Conservation (phyloP, 2,329 filamentous ascomycete species). For the Verticillium albo-atrum region DNA sequence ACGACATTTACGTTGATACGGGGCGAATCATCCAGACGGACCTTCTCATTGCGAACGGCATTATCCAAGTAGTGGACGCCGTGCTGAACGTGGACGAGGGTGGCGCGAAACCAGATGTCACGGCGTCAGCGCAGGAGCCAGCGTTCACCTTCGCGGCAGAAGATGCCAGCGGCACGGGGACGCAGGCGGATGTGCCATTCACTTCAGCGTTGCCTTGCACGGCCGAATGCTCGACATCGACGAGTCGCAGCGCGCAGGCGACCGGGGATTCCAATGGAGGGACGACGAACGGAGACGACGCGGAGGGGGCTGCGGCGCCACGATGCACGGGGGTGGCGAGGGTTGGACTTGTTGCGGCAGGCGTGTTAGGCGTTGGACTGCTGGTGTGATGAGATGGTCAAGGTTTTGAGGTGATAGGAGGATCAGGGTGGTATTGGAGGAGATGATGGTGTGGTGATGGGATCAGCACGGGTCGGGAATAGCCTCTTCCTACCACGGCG, state of each 20-base stretch:
- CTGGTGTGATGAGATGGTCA: neutral
- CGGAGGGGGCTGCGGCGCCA: slow-evolving; percentile 6
- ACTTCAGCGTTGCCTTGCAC: slow-evolving; percentile 38
- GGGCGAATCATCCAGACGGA: slow-evolving; percentile 47
- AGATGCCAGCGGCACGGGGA: slow-evolving; percentile 7
- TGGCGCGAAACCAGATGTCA: slow-evolving; percentile 23
- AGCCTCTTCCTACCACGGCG: neutral
- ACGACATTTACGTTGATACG: slow-evolving; percentile 45
- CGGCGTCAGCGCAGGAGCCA: slow-evolving; percentile 26
- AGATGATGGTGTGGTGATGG: neutral
- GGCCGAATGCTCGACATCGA: slow-evolving; percentile 19
- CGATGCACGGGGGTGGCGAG: slow-evolving; percentile 3
- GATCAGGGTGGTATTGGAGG: neutral
- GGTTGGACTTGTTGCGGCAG: slow-evolving; percentile 1
- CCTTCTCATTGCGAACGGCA: slow-evolving; percentile 53
- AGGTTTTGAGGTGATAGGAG: neutral
- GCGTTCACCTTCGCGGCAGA: slow-evolving; percentile 7
- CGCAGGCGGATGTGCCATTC: slow-evolving; percentile 33
- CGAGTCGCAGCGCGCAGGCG: neutral
- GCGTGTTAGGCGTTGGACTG: neutral
- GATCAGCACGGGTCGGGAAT: no score
- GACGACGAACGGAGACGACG: neutral
- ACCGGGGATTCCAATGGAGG: neutral
- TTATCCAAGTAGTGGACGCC: slow-evolving; percentile 53
- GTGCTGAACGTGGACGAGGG: slow-evolving; percentile 33